A percentile compares a stretch with the other conserved stretches of the same genome.
phyloP scores from a whole-genome alignment of 495 filamentous ascomycete species.

The Penicillium pulvis region DNA sequence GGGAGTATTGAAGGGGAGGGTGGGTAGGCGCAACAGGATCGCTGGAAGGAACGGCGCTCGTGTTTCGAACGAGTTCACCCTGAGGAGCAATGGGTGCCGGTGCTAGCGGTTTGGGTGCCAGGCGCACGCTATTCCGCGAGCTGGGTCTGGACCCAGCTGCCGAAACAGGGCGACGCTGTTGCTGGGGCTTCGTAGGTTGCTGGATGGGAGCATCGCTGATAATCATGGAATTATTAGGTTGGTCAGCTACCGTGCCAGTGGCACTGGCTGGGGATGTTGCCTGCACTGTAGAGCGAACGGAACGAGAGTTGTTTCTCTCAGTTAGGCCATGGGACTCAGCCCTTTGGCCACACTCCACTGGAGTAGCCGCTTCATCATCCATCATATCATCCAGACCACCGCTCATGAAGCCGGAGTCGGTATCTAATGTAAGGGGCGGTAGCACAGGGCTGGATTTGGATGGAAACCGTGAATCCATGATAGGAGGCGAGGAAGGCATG shows the following conservation, averaged over 20 bases:
- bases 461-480: conserved; percentile 59
- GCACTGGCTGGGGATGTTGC: conserved; percentile 33
- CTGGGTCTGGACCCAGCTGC: conserved; percentile 38
- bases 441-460: conserved; percentile 73
- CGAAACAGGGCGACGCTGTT: conserved; percentile 19
- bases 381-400: conserved; percentile 63
- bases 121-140: conserved; percentile 39
- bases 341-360: conserved; percentile 36
- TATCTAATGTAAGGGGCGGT: conserved; percentile 59
- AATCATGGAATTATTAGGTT: conserved; percentile 21
- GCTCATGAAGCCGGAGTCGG: conserved; percentile 84
- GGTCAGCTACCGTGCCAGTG: conserved; percentile 23
- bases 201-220: conserved; percentile 20
- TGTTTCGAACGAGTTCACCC: conserved; percentile 40
- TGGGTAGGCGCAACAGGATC: conserved; percentile 54
- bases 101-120: conserved; percentile 42
- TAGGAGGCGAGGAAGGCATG: conserved; percentile 79
- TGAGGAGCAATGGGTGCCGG: conserved; percentile 40
- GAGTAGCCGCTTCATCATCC: conserved; percentile 51
- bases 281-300: conserved; percentile 42
- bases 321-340: conserved; percentile 38
- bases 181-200: conserved; percentile 20
- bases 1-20: conserved; percentile 41
- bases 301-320: conserved; percentile 43
- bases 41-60: conserved; percentile 53